Percentiles rank a stretch among this genome's conserved stretches.
These are phyloP conservation scores for Pisolithus marmoratus DNA, from an alignment of 768 basidiomycete genomes.

Conservation along the genomic window DNA sequence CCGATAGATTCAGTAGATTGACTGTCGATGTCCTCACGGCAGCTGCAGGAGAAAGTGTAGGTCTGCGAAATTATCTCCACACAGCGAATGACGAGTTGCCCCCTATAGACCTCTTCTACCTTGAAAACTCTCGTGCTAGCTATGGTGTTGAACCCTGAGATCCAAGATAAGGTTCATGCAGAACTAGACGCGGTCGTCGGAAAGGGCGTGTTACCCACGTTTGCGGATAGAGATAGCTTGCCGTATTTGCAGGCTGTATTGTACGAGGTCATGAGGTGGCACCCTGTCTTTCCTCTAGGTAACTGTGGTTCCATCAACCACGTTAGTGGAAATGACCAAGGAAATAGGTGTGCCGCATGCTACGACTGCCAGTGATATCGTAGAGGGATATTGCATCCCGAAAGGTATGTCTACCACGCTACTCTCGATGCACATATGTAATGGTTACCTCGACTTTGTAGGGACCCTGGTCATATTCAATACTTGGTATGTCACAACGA, in stretches of 20 bases:
- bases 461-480: not conserved
- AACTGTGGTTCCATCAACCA: not conserved
- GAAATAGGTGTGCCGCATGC: not conserved
- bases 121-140: conserved; percentile 22
- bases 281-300: conserved; percentile 8
- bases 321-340: not conserved
- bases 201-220: conserved; percentile 18
- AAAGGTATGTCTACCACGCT: conserved; percentile 5
- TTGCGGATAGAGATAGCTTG: conserved; percentile 16
- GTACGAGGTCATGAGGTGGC: conserved; percentile 23
- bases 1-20: too few species aligned
- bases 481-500: not conserved
- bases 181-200: conserved; percentile 22
- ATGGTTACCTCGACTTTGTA: not conserved
- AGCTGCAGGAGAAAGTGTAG: conserved; percentile 25
- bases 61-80: not conserved
- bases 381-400: conserved; percentile 15
- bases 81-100: not conserved
- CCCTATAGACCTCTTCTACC: conserved; percentile 15
- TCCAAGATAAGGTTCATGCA: conserved; percentile 17
- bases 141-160: conserved; percentile 21
- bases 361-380: conserved; percentile 11
- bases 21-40: conserved; percentile 8
- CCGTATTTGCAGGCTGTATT: conserved; percentile 22
- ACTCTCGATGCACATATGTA: not conserved